Base-by-base conservation (phyloP, 192 early-diverging fungal genomes). In the Backusella macrospora region DNA sequence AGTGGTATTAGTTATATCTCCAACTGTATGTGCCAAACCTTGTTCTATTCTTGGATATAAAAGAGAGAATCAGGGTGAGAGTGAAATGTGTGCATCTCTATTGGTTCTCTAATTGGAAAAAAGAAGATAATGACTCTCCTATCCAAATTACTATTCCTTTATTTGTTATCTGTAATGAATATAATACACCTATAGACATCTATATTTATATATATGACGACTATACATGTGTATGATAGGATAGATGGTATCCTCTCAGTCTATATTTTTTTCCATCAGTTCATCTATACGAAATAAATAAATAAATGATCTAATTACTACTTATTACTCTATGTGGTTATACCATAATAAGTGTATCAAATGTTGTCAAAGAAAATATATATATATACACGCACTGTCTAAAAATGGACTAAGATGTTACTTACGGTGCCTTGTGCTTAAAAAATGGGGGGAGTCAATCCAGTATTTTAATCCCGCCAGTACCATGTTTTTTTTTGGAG, bases 21-120 rank as follows among this genome's bases (percentile, higher is more conserved):
- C 29, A 34, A 34, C 29, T 34, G 29, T 34, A 34, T 34, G 29
- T 34, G 29, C 29, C 29, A 34, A 34, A 34, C 29, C 29, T 34
- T 34, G 7, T 21, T n/a, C n/a, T 52, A 21, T 8, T 26, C 10
- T 26, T 43, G 10, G 42, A 9, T 9, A 59, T 8, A 49, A 49
- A 1, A 49, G 14, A 1, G 18, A 21, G 0, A 21, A 59, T 12
- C 9, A 59, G 10, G 26, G 12, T 2, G 26, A 4, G 21, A 59
- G 5, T 12, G 21, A 59, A n/a, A 59, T 59, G 10, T 12, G 21
- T 59, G 52, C 10, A 6, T 59, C 52, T 59, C n/a, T 59, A 59
- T 59, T 59, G 52, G 52, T 59, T 59, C 52, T 59, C 26, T 12
- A 59, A 59, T 59, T 59, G 52, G 52, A 59, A 59, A 8, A 59